Conservation (phyloP, 495 filamentous ascomycete genomes). For the Penicillium turbatum region DNA sequence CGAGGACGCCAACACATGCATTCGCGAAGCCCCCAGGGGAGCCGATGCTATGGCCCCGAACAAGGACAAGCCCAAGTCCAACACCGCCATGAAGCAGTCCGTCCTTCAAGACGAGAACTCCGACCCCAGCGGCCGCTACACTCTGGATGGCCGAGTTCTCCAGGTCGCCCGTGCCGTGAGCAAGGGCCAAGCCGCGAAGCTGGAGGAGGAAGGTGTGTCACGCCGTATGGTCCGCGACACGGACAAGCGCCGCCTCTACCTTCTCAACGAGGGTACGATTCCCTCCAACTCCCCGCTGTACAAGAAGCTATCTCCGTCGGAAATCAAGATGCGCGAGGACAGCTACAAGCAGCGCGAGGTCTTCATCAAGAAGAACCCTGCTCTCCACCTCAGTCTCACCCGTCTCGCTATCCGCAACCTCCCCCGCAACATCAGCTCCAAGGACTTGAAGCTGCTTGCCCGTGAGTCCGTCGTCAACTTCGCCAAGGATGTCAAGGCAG, state of each 20-base stretch:
- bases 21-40: constrained; percentile 64
- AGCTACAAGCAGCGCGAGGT: constrained; percentile 83
- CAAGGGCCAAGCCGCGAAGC: constrained; percentile 67
- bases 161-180: constrained; percentile 80
- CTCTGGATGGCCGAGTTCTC: constrained; percentile 80
- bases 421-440: constrained; percentile 75
- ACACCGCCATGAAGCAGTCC: constrained; percentile 57
- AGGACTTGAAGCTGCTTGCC: constrained; percentile 86
- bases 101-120: constrained; percentile 75
- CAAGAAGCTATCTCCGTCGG: constrained; percentile 68
- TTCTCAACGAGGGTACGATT: constrained; percentile 83
- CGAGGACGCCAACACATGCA: constrained; percentile 67
- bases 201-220: constrained; percentile 63
- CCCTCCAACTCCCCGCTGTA: constrained; percentile 66
- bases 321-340: constrained; percentile 82
- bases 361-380: constrained; percentile 84
- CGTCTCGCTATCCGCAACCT: constrained; percentile 94
- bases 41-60: constrained; percentile 33
- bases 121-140: constrained; percentile 78
- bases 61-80: constrained; percentile 40
- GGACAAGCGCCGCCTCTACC: constrained; percentile 89
- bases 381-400: constrained; percentile 82
- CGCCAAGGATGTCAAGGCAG: constrained; percentile 78
- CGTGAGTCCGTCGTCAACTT: constrained; percentile 89
- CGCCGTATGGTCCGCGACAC: constrained; percentile 65